Base-by-base conservation (phyloP, 148 eudicot species). In the Vaccinium macrocarpon region DNA sequence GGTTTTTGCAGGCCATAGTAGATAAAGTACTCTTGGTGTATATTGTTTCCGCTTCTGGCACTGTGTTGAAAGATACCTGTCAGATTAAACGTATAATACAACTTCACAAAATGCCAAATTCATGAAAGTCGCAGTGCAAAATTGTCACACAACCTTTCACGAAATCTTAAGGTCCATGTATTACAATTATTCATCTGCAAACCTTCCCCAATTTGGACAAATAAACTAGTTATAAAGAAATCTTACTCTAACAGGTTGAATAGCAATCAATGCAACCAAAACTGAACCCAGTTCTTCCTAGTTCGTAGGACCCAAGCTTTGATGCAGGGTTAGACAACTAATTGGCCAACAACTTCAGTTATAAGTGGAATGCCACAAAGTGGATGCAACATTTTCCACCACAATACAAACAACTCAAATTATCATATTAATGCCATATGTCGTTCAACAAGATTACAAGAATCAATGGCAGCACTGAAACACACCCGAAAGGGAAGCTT, bases 1-100 rank as follows among this genome's bases (percentile, higher is more conserved):
- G 98, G 98, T 79, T 61, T 75, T 88, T 87, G 91, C 80, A 96
- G 83, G 84, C 98, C 95, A 84, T 96, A 90, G 87, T 96, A 94
- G 75, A 97, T 93, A 86, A 86, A 81, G 62, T 83, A 96, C 88
- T 51, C 85, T 89, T 2, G 88, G 21, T 25, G 82, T 78, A 85
- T 87, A 88, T 80, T 81, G 79, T 76, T 86, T 91, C 81, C 85
- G 89, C 88, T 82, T 86, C 83, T n/a, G 80, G 79, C 77, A 83
- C 85, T 87, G 88, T 13, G 61, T 18, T 29, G 46, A 52, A 53
- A 82, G 55, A 80, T 52, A 50, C 27, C 42, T 75, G 35, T 76
- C 23, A 76, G 48, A 32, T 78, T 13, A 23, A 74, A 27, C 59
- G 83, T 53, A 81, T 53, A 55, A 66, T 38, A 77, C 61, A 51